Evolutionary conservation across 306 rosid genomes (phyloP), one percentile per base, ranked within the genome.

Genomic region (Quercus variabilis): DNA sequence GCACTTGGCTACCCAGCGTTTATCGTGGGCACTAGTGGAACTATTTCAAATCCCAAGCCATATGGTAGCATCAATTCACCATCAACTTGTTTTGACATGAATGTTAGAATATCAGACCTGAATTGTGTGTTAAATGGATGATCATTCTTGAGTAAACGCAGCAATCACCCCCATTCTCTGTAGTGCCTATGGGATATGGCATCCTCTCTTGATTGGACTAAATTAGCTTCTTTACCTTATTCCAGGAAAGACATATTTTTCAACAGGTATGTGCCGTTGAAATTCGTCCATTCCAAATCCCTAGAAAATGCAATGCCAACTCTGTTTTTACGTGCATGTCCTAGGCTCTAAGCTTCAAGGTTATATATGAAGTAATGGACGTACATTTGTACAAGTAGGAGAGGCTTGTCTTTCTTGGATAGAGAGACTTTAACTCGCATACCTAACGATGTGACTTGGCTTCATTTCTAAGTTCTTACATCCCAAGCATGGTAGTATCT

Each of bases 371-470:
- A 41, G 46, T 1, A 8, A 7, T 41, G 46, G 3, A 8, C 46
- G 46, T 41, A 55, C 54, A 41, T 9, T 35, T 19, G 52, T 67
- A 33, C 17, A 38, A 70, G 57, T 43, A 5, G 72, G 76, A 58
- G 21, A 43, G 58, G 57, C 65, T 49, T 21, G 74, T 73, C 38
- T 54, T 57, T 77, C 78, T 20, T 38, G 74, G 91, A 91, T 85
- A 76, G 88, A 68, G 96, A 90, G 75, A 82, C 81, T 65, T 73
- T 84, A 90, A 82, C 94, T 63, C 70, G 69, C 92, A 56, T 63
- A 92, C 97, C 94, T 83, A 86, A 90, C 89, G 75, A 78, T 84
- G 72, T 79, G 89, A 83, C 78, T 82, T 89, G 80, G 84, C 90
- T 86, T 90, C 78, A 84, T 63, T 89, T 85, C 80, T 74, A 90